phyloP scores from a whole-genome alignment of 225 moss, liverwort and hornwort genomes.

The Marchantia polymorpha region DNA sequence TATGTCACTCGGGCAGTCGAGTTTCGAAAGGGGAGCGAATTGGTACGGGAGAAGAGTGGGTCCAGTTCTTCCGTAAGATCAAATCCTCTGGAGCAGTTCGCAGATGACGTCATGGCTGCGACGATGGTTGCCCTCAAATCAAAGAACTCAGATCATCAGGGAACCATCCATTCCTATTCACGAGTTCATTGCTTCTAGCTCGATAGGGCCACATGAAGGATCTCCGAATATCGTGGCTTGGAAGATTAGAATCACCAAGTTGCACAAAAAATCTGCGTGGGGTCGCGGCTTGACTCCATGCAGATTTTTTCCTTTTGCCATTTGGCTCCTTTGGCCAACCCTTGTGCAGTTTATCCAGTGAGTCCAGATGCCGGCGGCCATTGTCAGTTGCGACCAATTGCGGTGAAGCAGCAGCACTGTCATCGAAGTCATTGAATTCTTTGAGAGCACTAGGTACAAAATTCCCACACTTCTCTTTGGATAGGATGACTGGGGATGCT shows the following conservation, averaged over 20 bases:
- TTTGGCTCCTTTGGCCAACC: not conserved
- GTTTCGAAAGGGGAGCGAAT: no score
- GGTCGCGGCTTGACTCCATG: conserved; percentile 34
- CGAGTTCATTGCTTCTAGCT: not conserved
- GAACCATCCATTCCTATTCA: no score
- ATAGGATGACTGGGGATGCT: conserved; percentile 60
- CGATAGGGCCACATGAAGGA: not conserved
- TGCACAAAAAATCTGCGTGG: conserved; percentile 39
- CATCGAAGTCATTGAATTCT: conserved; percentile 55
- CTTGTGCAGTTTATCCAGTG: not conserved
- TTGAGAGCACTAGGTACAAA: conserved; percentile 62
- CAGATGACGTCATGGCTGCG: no score
- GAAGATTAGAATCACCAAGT: conserved; percentile 17
- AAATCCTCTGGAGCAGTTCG: no score
- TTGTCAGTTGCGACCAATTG: conserved; percentile 64
- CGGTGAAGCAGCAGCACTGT: conserved; percentile 47
- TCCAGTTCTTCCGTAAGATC: no score
- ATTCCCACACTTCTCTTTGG: conserved; percentile 16
- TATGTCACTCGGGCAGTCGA: no score
- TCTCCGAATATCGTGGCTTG: not conserved
- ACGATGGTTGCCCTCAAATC: no score
- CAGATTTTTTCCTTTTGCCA: no score
- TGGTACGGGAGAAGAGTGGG: no score
- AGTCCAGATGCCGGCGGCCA: conserved; percentile 66
- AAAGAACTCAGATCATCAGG: no score